Evolutionary conservation across 352 stramenopile genomes (phyloP), one percentile per base, ranked within the genome.

Genomic region (Globisporangium spinosum): DNA sequence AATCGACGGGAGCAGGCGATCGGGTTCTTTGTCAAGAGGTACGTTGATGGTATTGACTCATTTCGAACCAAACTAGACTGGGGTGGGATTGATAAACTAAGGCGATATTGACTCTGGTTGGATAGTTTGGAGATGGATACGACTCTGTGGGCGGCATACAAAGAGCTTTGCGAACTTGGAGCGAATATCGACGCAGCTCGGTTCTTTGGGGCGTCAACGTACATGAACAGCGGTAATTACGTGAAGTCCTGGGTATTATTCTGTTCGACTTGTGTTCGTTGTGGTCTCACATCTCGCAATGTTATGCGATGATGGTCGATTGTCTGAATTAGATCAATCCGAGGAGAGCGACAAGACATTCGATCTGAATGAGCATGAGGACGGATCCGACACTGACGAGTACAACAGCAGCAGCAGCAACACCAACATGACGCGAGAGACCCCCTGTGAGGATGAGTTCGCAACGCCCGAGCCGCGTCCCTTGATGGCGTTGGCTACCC

Each of bases 91-190:
- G 43, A 51, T 51, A 23, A 22, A 51, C 17, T 51, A 8, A 5
- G 17, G 6, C 5, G 43, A 23, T 49, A 40, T 10, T 69, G 25
- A 22, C 64, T 40, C 45, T 22, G 58, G 20, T 53, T 67, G 47
- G 58, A 67, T 23, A 97, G 89, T 67, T 80, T 98, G 62, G 75
- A 97, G 69, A 66, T 97, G 20, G 96, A 98, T 72, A 77, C 90
- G 23, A 90, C 94, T 20, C 74, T 98, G 69, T 98, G 94, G 93
- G 87, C 80, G 12, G 91, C 91, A 49, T 98, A 97, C 71, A 90
- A 98, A 65, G 85, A 94, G 40, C 80, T 99, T 4, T 98, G 93
- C 60, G 88, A 98, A 64, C 75, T 99, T 13, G 96, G 96, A 38
- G 87, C 79, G 6, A 82, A 91, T 55, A 35, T 90, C 12, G 82